A percentile compares a stretch with the other conserved stretches of the same genome.
phyloP scores from a whole-genome alignment of 2,329 filamentous ascomycete species.

The Fusarium sp. region DNA sequence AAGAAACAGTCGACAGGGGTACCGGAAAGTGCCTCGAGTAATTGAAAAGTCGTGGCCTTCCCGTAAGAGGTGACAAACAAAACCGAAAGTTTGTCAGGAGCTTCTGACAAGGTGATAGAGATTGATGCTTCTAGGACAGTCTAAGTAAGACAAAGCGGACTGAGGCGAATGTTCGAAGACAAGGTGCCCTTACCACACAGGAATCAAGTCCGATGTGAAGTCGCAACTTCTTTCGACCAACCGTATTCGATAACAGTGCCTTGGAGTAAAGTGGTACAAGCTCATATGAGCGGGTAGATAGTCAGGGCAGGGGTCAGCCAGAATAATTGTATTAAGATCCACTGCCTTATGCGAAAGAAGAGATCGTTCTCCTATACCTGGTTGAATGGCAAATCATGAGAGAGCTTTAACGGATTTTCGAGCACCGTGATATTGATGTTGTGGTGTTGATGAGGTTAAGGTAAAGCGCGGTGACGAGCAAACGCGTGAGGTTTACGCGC shows the following conservation, averaged over 20 bases:
- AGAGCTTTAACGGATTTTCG: background rate
- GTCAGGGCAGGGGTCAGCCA: conserved; percentile 4
- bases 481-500: conserved; percentile 34
- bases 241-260: background rate
- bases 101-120: background rate
- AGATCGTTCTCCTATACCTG: conserved; percentile 20
- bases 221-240: conserved; percentile 7
- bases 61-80: background rate
- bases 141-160: background rate
- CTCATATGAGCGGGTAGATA: conserved; percentile 22
- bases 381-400: background rate
- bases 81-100: background rate
- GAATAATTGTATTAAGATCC: conserved; percentile 18
- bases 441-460: background rate
- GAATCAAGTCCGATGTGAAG: background rate
- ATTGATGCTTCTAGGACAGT: background rate
- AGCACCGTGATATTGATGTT: background rate
- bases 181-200: conserved; percentile 1
- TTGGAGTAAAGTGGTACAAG: conserved; percentile 24
- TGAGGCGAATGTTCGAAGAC: background rate
- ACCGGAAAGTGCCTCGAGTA: background rate
- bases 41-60: background rate
- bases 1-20: background rate
- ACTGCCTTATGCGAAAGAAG: conserved; percentile 17
- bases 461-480: background rate